A percentile compares a stretch with the other conserved stretches of the same genome.
phyloP scores from a whole-genome alignment of 352 stramenopile genomes.

The Thraustochytrium sp. region DNA sequence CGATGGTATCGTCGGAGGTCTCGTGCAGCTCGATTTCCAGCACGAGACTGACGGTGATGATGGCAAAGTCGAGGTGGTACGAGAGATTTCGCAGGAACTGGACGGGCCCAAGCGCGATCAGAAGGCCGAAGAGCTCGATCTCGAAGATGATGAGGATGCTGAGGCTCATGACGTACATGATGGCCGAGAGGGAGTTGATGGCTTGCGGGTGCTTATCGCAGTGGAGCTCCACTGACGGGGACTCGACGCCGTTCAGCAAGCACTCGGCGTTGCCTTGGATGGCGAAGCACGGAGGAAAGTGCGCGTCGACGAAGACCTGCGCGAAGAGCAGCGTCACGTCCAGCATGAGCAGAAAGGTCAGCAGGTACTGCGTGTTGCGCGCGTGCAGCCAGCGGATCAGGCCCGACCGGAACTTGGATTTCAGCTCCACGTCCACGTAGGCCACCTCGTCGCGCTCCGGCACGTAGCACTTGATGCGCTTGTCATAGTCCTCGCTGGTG shows the following conservation, averaged over 20 bases:
- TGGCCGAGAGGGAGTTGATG: background rate
- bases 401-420: background rate
- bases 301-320: conserved; percentile 26
- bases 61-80: conserved; percentile 7
- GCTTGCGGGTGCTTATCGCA: background rate
- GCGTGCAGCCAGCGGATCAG: background rate
- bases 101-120: background rate
- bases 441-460: background rate
- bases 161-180: background rate
- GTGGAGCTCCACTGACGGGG: background rate
- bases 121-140: background rate
- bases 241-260: background rate
- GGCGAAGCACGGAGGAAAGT: conserved; percentile 25
- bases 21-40: conserved; percentile 22
- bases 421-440: conserved; percentile 20
- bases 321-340: conserved; percentile 3
- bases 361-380: conserved; percentile 8
- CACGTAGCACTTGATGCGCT: conserved; percentile 20
- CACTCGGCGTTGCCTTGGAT: background rate
- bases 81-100: conserved; percentile 25
- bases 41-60: background rate
- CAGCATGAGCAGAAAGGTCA: background rate
- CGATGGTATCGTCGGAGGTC: background rate
- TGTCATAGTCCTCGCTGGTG: background rate
- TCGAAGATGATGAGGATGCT: conserved; percentile 38